Conservation (phyloP, 192 early-diverging fungal species). For the Entomortierella parvispora region DNA sequence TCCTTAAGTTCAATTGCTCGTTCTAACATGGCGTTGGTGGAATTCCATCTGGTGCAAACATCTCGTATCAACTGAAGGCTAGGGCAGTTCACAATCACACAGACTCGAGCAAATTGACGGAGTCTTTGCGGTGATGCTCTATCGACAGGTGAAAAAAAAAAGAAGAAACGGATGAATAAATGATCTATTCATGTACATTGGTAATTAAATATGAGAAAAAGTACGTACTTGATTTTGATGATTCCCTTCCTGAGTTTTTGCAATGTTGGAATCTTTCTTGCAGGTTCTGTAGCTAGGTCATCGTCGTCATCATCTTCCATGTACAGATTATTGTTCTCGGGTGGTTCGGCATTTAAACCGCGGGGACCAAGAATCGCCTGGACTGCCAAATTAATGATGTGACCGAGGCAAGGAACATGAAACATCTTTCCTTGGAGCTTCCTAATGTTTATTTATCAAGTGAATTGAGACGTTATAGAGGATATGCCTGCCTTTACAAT, state of each 20-base stretch:
- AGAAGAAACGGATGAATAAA: too few relatives aligned
- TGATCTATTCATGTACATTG: too few relatives aligned
- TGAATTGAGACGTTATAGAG: not conserved
- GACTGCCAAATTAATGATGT: conserved; percentile 24
- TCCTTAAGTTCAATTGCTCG: conserved; percentile 11
- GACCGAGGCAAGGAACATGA: conserved; percentile 32
- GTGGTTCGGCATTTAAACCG: conserved; percentile 18
- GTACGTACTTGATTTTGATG: too few relatives aligned
- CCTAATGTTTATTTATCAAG: conserved; percentile 6
- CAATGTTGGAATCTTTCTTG: not conserved
- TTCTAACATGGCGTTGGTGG: conserved; percentile 10
- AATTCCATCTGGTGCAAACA: conserved; percentile 6
- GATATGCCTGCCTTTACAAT: not conserved
- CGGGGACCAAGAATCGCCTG: conserved; percentile 19
- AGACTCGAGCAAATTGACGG: conserved; percentile 1
- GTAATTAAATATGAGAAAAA: too few relatives aligned
- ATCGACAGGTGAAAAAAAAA: too few relatives aligned
- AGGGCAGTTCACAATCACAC: conserved; percentile 5
- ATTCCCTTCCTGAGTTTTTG: too few relatives aligned
- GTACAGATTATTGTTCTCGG: conserved; percentile 9
- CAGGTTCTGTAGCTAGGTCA: not conserved
- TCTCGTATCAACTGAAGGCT: conserved; percentile 1
- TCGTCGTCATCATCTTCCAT: not conserved
- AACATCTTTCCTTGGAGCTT: conserved; percentile 2
- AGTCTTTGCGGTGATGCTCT: too few relatives aligned